Conservation (phyloP, 371 early-diverging fungal species). For the Dinochytrium kinnereticum region DNA sequence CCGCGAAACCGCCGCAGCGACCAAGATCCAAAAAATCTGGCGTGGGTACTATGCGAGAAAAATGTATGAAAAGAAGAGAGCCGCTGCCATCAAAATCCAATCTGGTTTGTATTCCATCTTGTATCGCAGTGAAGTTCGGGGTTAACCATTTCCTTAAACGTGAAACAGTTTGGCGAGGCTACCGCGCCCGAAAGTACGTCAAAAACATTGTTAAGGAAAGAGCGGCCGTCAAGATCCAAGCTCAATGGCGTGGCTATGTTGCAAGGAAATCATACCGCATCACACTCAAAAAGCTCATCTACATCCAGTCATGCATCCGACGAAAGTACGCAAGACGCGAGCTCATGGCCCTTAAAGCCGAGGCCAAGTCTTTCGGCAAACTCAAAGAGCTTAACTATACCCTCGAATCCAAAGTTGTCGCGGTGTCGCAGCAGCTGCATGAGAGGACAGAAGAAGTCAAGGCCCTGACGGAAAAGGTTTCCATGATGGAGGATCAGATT, state of each 20-base stretch:
- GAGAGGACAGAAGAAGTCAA: conserved; percentile 74
- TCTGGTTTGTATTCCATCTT: conserved; percentile 21
- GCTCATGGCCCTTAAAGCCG: conserved; percentile 71
- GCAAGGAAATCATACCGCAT: conserved; percentile 65
- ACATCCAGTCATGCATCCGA: conserved; percentile 82
- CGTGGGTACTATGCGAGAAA: background rate
- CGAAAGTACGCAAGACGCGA: conserved; percentile 69
- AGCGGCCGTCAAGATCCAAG: conserved; percentile 78
- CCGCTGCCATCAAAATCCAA: conserved; percentile 46
- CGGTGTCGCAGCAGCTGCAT: conserved; percentile 84
- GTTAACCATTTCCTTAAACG: no score
- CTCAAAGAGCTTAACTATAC: conserved; percentile 89
- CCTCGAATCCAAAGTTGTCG: conserved; percentile 95
- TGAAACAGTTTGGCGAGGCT: conserved; percentile 2
- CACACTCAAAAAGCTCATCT: conserved; percentile 60
- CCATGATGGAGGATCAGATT: conserved; percentile 68
- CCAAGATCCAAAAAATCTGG: conserved; percentile 67
- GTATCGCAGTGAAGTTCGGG: no score
- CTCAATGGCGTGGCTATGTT: conserved; percentile 45
- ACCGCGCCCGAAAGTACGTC: conserved; percentile 12
- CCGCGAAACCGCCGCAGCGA: conserved; percentile 76
- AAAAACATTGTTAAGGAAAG: conserved; percentile 17
- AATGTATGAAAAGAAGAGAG: background rate
- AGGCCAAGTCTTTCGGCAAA: conserved; percentile 87
- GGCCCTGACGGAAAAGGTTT: conserved; percentile 58